phyloP scores from a whole-genome alignment of 805 yeast genomes.

The Pichia membranifaciens region DNA sequence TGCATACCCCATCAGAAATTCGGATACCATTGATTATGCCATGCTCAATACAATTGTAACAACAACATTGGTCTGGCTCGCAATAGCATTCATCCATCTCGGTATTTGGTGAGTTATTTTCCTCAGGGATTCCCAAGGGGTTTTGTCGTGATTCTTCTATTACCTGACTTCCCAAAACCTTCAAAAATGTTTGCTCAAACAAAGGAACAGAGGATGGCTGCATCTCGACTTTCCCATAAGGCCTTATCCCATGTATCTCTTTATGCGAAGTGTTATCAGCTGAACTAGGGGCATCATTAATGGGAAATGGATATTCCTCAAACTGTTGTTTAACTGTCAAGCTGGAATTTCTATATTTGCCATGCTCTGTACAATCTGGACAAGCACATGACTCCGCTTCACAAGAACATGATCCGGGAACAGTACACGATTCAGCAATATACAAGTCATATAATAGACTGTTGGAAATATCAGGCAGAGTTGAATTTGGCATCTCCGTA shows the following conservation, averaged over 20 bases:
- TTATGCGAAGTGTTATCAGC: not conserved
- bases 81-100: slow-evolving; percentile 27
- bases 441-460: slow-evolving; percentile 26
- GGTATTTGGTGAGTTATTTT: not conserved
- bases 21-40: slow-evolving; percentile 30
- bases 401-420: slow-evolving; percentile 33
- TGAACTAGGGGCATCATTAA: not conserved
- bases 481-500: not conserved
- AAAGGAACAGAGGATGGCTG: slow-evolving; percentile 15
- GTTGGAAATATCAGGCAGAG: not conserved
- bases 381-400: slow-evolving; percentile 29
- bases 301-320: slow-evolving; percentile 15
- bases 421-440: slow-evolving; percentile 29
- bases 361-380: slow-evolving; percentile 29
- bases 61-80: slow-evolving; percentile 28
- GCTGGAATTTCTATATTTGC: slow-evolving; percentile 9
- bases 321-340: slow-evolving; percentile 16
- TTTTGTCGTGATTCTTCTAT: not conserved
- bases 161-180: slow-evolving; percentile 1
- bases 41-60: slow-evolving; percentile 31
- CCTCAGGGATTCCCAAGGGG: not conserved
- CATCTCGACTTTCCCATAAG: slow-evolving; percentile 24
- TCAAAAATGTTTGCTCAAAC: slow-evolving; percentile 14
- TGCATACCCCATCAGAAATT: slow-evolving; percentile 25
- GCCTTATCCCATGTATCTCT: slow-evolving; percentile 7